phyloP scores from a whole-genome alignment of 2,329 filamentous ascomycete species.

The Ramularia endophylla region DNA sequence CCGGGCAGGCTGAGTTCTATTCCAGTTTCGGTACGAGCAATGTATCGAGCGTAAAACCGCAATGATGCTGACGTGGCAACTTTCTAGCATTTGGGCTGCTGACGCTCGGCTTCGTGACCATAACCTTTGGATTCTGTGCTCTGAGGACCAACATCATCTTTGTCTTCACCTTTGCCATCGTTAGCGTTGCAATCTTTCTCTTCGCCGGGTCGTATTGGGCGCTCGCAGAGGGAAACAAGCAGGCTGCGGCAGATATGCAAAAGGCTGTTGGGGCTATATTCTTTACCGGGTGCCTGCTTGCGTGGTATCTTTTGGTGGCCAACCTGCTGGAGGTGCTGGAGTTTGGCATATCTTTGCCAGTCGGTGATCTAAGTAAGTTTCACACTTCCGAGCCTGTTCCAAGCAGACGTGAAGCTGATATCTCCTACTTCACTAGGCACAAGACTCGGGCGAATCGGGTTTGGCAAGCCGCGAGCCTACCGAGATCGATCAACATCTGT shows the following conservation, averaged over 20 bases:
- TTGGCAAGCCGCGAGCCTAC: no score
- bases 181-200: constrained; percentile 3
- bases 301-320: constrained; percentile 8
- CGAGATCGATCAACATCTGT: no score
- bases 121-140: constrained; percentile 5
- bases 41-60: neutral
- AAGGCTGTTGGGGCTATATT: constrained; percentile 1
- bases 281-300: constrained; percentile 5
- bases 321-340: constrained; percentile 8
- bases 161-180: constrained; percentile 3
- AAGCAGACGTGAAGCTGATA: no score
- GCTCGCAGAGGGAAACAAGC: neutral
- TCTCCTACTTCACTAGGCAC: no score
- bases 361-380: constrained; percentile 4
- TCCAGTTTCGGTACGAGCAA: constrained; percentile 7
- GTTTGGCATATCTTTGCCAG: constrained; percentile 6
- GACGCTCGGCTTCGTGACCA: constrained; percentile 13
- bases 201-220: constrained; percentile 6
- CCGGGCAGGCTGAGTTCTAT: constrained; percentile 2
- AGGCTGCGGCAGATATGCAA: constrained; percentile 3
- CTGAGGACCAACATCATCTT: constrained; percentile 8
- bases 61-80: neutral
- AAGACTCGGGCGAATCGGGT: no score
- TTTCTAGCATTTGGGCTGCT: constrained; percentile 7
- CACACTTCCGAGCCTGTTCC: no score